Evolutionary conservation across 805 yeast species (phyloP).

Genomic region (Candida bentonensis): DNA sequence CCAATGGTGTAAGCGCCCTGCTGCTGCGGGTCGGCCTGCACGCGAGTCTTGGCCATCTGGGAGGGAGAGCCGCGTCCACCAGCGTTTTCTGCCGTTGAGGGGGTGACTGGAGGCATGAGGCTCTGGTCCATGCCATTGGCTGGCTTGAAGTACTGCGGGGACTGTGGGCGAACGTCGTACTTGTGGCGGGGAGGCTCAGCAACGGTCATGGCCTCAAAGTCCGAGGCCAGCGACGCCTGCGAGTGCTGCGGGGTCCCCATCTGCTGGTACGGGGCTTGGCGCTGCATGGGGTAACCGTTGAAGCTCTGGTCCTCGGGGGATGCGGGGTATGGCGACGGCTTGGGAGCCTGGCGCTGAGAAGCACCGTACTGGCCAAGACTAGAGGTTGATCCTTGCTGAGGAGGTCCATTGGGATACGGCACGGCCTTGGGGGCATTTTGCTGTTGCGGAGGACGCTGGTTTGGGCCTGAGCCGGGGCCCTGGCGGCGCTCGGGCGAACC

Average conservation of each 20-base stretch:
- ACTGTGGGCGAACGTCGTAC: neutral
- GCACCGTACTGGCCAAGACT: too few relatives aligned
- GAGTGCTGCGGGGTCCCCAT: conserved; percentile 1
- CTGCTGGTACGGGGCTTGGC: conserved; percentile 1
- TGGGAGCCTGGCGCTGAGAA: too few relatives aligned
- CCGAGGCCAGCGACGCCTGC: neutral
- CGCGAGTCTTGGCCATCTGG: neutral
- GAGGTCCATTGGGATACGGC: too few relatives aligned
- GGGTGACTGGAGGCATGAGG: neutral
- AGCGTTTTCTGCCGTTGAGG: neutral
- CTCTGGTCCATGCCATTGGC: neutral
- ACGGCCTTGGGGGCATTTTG: too few relatives aligned
- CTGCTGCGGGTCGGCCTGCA: neutral
- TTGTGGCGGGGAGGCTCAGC: neutral
- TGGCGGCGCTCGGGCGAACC: neutral
- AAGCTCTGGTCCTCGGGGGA: neutral
- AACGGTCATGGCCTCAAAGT: neutral
- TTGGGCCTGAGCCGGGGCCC: too few relatives aligned
- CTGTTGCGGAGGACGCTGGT: too few relatives aligned
- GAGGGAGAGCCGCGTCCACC: neutral
- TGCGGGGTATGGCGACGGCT: too few relatives aligned
- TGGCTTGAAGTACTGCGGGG: neutral
- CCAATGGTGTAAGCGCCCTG: neutral
- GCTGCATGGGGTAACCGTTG: conserved; percentile 1
- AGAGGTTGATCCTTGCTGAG: too few relatives aligned